Evolutionary conservation across 2,329 filamentous ascomycete genomes (phyloP), one percentile per base, ranked within the genome.

Genomic region (Penicillium sp.): DNA sequence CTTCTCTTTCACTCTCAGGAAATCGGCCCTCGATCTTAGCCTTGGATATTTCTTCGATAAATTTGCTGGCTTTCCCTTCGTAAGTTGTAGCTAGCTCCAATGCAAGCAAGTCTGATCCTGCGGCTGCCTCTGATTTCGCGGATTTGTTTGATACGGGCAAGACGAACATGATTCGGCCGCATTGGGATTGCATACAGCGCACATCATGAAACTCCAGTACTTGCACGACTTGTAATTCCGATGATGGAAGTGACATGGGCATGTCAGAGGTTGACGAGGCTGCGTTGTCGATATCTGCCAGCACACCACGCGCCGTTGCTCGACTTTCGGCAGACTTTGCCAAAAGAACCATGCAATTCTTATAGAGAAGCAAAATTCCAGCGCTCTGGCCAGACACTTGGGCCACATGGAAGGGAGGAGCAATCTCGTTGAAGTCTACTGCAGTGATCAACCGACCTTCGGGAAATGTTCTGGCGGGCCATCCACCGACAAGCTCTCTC

Each of bases 21-120:
- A 95, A 96, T 10, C 92, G 85, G 5, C 87, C 89, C 73, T 97
- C 93, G 13, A 97, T 86, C 60, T 88, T 86, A 8, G 92, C 92
- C 75, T 93, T 95, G 45, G 87, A 85, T 11, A 97, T 81, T 60
- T 97, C 94, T 73, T 97, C 93, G 27, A 86, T 86, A 74, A 91
- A 87, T 57, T 88, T 90, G 16, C 81, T 78, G 1, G 89, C 90
- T 70, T 87, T 92, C 24, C 86, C 87, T 68, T 96, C 90, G 64
- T 93, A 93, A 7, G 83, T 76, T 49, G 91, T 90, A 47, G 87
- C 84, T 1, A 96, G 81, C 39, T 88, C 74, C 67, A 96, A 89
- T 57, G 86, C 88, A 29, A 87, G 81, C 10, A 87, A 80, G 2
- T 86, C 71, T 9, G 63, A 53, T 5, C 61, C 63, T 5, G 57